phyloP scores from a whole-genome alignment of 2,329 filamentous ascomycete species.

The Ceratocystis ficicola region DNA sequence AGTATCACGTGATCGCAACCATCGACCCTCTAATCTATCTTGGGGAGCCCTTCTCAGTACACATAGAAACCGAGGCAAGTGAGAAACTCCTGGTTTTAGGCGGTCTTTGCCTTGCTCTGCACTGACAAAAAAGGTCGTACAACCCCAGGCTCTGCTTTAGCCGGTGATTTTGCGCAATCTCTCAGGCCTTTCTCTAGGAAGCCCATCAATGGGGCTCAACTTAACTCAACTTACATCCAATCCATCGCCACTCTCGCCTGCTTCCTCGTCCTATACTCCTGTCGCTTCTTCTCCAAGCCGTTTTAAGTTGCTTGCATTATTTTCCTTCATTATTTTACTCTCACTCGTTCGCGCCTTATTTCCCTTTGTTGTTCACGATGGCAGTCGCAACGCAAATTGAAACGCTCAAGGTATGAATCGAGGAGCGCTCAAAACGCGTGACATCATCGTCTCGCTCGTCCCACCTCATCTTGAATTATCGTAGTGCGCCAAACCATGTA shows the following conservation, averaged over 20 bases:
- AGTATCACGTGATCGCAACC: neutral
- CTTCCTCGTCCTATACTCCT: no score
- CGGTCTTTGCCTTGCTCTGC: neutral
- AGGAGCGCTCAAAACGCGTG: constrained; percentile 6
- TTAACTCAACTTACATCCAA: neutral
- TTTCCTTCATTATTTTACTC: neutral
- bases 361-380: neutral
- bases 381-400: constrained; percentile 17
- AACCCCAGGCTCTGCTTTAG: neutral
- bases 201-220: neutral
- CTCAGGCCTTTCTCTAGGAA: neutral
- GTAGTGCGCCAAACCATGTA: neutral
- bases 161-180: neutral
- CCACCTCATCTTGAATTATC: neutral
- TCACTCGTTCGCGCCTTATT: neutral
- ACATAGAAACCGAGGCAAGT: neutral
- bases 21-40: neutral
- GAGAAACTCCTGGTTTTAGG: neutral
- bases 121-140: neutral
- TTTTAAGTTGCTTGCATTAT: neutral
- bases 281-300: neutral
- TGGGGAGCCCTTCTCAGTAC: neutral
- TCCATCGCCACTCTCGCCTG: neutral
- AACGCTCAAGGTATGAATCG: constrained; percentile 14
- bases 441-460: constrained; percentile 1